These are phyloP conservation scores for Rhizophagus prolifer DNA, from an alignment of 192 early-diverging fungal genomes.

Conservation along the genomic window DNA sequence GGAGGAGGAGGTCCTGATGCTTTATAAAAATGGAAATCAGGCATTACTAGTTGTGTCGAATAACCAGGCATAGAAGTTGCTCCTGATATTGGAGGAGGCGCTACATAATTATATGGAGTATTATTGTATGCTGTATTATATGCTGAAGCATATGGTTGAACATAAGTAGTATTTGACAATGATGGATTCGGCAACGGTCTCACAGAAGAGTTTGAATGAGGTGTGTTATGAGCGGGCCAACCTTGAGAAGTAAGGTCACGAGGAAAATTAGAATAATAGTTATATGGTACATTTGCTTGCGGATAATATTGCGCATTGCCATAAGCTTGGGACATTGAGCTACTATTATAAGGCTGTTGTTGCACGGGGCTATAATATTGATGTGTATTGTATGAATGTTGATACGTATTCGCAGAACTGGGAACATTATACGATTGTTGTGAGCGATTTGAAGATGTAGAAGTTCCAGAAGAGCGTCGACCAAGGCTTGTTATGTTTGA, in stretches of 20 bases:
- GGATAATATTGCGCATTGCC: background rate
- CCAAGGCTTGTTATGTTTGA: background rate
- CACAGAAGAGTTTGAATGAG: background rate
- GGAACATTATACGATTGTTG: background rate
- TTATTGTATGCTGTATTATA: background rate
- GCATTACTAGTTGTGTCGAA: background rate
- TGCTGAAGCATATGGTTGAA: background rate
- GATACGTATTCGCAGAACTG: too few relatives aligned
- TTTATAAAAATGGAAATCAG: slow-evolving; percentile 16
- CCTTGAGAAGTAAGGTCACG: slow-evolving; percentile 19
- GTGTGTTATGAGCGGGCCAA: background rate
- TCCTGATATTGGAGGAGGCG: background rate
- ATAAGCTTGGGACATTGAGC: background rate
- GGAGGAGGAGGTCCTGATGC: background rate
- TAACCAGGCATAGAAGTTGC: background rate
- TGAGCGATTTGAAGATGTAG: background rate
- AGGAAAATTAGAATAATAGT: slow-evolving; percentile 20
- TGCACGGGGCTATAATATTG: background rate
- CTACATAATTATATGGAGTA: background rate
- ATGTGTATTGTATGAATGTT: background rate
- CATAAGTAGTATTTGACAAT: background rate
- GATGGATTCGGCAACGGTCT: slow-evolving; percentile 13
- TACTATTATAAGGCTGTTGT: background rate
- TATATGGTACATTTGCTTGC: background rate
- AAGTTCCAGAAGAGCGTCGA: background rate